These are phyloP conservation scores for Sordariomycetes sp. DNA, from an alignment of 2,329 filamentous ascomycete species.

Conservation along the genomic window DNA sequence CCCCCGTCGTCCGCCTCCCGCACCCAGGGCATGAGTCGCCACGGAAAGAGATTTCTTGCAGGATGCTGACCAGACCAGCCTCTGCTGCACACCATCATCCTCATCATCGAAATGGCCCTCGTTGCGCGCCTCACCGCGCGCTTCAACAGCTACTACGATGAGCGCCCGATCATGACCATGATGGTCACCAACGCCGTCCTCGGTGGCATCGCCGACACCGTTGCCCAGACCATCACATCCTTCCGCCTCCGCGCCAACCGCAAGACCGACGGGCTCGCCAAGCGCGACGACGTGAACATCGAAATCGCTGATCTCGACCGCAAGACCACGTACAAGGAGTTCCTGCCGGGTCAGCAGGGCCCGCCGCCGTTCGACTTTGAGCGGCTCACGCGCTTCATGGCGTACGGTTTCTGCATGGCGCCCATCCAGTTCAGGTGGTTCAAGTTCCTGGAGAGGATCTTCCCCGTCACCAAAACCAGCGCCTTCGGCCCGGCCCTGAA, in stretches of 20 bases:
- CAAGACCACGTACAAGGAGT: constrained; percentile 58
- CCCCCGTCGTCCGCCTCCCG: not conserved
- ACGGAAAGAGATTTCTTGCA: not conserved
- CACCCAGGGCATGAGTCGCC: not conserved
- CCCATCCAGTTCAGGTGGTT: constrained; percentile 97
- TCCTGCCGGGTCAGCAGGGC: constrained; percentile 52
- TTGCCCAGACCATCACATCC: constrained; percentile 85
- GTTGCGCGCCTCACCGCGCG: constrained; percentile 72
- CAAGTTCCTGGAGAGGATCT: constrained; percentile 68
- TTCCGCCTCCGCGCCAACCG: constrained; percentile 59
- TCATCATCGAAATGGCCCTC: constrained; percentile 82
- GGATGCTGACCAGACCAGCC: constrained; percentile 47
- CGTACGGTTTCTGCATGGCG: constrained; percentile 93
- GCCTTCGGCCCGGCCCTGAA: constrained; percentile 75
- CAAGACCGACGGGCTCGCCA: constrained; percentile 47
- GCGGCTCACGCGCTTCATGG: constrained; percentile 88
- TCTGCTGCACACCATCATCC: constrained; percentile 73
- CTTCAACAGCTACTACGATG: constrained; percentile 91
- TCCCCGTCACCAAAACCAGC: constrained; percentile 73
- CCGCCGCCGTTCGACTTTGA: constrained; percentile 94
- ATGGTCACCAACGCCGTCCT: constrained; percentile 98
- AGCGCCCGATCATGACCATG: constrained; percentile 87
- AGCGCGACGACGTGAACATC: constrained; percentile 68
- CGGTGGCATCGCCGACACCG: constrained; percentile 91
- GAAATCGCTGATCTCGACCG: constrained; percentile 83